Conservation (phyloP, 345 rosid genomes). For the Syzygium aromaticum region DNA sequence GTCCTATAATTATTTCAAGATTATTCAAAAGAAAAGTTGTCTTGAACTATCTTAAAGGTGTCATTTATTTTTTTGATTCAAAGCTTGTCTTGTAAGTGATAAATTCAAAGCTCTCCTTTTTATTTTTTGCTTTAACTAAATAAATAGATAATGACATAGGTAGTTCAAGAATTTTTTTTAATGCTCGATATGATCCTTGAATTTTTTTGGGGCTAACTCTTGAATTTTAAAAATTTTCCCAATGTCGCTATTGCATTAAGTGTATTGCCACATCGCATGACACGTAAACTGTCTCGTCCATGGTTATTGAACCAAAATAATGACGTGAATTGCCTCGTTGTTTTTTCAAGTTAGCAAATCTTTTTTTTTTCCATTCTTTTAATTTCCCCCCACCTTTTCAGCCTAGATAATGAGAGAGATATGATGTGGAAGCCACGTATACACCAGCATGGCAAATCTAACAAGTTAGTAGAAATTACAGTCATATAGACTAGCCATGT, state of each 20-base stretch:
- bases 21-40: no score
- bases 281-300: accelerated
- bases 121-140: background rate
- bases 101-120: background rate
- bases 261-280: background rate
- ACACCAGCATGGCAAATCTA: background rate
- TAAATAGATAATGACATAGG: accelerated
- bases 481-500: background rate
- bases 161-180: accelerated
- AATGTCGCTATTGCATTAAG: background rate
- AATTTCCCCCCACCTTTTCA: background rate
- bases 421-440: background rate
- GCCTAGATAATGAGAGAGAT: background rate
- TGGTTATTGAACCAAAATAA: background rate
- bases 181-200: background rate
- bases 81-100: background rate
- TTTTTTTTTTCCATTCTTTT: background rate
- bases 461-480: background rate
- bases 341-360: background rate
- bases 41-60: no score
- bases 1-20: no score
- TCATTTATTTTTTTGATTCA: background rate
- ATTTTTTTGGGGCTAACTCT: background rate
- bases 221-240: accelerated
- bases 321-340: accelerated